phyloP scores from a whole-genome alignment of 352 stramenopile genomes.

The Globisporangium cederbergense region DNA sequence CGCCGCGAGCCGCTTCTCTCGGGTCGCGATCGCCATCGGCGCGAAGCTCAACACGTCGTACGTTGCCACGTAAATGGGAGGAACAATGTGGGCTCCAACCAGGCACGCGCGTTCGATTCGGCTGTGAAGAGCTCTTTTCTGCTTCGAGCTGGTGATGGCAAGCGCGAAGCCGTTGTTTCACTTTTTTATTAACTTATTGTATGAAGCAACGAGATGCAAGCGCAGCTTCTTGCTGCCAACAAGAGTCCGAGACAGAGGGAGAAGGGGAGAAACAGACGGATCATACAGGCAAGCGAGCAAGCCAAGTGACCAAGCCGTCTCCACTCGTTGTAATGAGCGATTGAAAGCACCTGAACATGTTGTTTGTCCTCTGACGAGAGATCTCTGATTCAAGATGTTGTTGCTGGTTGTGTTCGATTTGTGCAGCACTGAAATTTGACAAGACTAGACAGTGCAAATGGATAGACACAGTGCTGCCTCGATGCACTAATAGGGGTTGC shows the following conservation, averaged over 20 bases:
- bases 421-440: too few relatives aligned
- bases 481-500: too few relatives aligned
- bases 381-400: too few relatives aligned
- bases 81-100: not conserved
- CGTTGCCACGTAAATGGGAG: conserved; percentile 19
- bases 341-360: too few relatives aligned
- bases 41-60: conserved; percentile 79
- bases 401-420: too few relatives aligned
- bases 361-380: not conserved
- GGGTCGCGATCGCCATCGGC: conserved; percentile 69
- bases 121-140: not conserved
- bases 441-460: too few relatives aligned
- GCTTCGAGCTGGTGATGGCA: not conserved
- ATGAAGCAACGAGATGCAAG: conserved; percentile 5
- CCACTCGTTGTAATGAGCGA: too few relatives aligned
- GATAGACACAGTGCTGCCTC: too few relatives aligned
- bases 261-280: too few relatives aligned
- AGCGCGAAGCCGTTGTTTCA: not conserved
- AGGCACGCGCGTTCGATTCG: not conserved
- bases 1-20: conserved; percentile 52
- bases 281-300: not conserved
- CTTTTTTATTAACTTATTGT: conserved; percentile 16
- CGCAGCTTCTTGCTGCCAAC: not conserved
- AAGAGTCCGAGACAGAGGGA: not conserved
- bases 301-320: too few relatives aligned